These are phyloP conservation scores for Asterionellopsis glacialis DNA, from an alignment of 108 stramenopile genomes.

Conservation along the genomic window DNA sequence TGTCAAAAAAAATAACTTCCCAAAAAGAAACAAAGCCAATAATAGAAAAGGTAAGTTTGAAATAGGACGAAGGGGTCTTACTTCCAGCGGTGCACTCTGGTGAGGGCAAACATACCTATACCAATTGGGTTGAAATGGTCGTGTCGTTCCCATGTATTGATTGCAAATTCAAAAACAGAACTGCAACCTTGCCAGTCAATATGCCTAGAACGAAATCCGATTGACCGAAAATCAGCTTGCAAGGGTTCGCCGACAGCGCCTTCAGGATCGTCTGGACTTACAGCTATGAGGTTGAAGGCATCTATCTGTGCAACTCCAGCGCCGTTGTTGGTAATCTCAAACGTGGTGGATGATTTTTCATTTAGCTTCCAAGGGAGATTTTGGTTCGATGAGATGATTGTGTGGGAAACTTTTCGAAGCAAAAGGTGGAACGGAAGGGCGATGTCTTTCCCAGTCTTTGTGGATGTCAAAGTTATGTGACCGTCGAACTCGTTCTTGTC, in stretches of 20 bases:
- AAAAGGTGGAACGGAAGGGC: constrained; percentile 17
- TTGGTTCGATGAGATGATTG: neutral
- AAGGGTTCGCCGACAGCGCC: neutral
- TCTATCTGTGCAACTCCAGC: constrained; percentile 28
- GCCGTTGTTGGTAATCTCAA: constrained; percentile 13
- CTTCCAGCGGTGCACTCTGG: too few relatives aligned
- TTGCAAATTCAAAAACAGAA: constrained; percentile 24
- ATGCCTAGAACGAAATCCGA: constrained; percentile 15
- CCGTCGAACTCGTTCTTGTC: constrained; percentile 32
- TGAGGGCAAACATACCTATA: too few relatives aligned
- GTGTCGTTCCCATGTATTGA: constrained; percentile 19
- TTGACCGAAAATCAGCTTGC: constrained; percentile 17
- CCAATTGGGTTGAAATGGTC: neutral
- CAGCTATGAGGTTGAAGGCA: constrained; percentile 16
- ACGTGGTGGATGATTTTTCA: neutral
- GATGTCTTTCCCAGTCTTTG: constrained; percentile 7
- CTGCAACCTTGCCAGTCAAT: constrained; percentile 6
- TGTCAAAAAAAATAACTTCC: too few relatives aligned
- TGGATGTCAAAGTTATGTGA: constrained; percentile 7
- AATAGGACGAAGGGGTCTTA: too few relatives aligned
- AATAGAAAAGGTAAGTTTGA: too few relatives aligned
- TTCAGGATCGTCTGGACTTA: constrained; percentile 20
- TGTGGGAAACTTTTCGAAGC: constrained; percentile 10
- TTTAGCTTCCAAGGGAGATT: neutral
- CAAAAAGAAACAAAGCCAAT: too few relatives aligned